phyloP scores from a whole-genome alignment of 371 early-diverging fungal species.

The Apophysomyces trapeziformis region DNA sequence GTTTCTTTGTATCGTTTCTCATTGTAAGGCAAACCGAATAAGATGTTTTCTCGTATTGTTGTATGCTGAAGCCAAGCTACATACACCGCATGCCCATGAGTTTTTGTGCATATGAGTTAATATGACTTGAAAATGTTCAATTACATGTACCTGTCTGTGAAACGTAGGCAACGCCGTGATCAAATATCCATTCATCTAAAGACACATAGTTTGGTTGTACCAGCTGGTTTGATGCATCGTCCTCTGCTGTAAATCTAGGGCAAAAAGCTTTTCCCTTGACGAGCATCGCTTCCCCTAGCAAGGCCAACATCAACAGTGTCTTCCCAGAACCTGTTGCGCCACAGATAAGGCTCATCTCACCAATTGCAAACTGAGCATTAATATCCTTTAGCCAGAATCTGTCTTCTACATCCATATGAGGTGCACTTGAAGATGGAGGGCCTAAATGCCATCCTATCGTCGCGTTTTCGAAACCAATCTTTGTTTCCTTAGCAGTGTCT shows the following conservation, averaged over 20 bases:
- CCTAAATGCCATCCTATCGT: constrained; percentile 53
- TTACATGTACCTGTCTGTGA: constrained; percentile 32
- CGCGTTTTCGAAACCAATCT: constrained; percentile 55
- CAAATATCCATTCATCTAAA: constrained; percentile 27
- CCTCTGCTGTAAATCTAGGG: constrained; percentile 38
- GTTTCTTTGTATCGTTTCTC: constrained; percentile 42
- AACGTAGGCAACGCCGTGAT: constrained; percentile 34
- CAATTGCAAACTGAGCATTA: constrained; percentile 57
- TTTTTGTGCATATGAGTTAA: too few species aligned
- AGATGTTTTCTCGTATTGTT: constrained; percentile 59
- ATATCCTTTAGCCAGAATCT: constrained; percentile 46
- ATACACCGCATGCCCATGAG: constrained; percentile 24
- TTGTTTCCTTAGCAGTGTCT: constrained; percentile 36
- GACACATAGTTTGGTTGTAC: constrained; percentile 7
- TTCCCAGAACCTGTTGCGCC: constrained; percentile 76
- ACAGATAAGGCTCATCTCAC: constrained; percentile 59
- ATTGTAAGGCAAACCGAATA: constrained; percentile 36
- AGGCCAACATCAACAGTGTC: constrained; percentile 61
- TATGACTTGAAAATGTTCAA: neutral
- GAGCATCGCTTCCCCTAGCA: constrained; percentile 64
- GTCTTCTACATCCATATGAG: too few species aligned
- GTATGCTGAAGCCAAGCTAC: constrained; percentile 79
- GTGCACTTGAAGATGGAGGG: constrained; percentile 30
- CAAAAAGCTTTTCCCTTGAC: constrained; percentile 44
- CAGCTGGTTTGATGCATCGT: neutral